phyloP scores from a whole-genome alignment of 208 protist genomes.

The Phytomonas sp. region DNA sequence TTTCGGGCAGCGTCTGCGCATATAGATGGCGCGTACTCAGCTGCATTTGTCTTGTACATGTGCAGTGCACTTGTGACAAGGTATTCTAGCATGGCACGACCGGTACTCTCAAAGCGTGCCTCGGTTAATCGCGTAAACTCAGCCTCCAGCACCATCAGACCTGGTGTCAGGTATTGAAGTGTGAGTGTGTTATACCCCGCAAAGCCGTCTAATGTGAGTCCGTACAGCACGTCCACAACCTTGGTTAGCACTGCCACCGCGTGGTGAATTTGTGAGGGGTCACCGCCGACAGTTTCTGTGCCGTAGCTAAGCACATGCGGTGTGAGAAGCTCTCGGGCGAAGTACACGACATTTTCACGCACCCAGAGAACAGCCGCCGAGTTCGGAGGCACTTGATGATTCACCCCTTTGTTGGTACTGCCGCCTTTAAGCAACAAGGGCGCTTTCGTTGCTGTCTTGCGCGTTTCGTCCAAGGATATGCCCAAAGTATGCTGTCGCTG shows the following conservation, averaged over 20 bases:
- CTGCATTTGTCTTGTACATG: slow-evolving; percentile 22
- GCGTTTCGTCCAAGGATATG: slow-evolving; percentile 18
- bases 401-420: background rate
- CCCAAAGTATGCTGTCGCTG: slow-evolving; percentile 60
- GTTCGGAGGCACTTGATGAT: slow-evolving; percentile 40
- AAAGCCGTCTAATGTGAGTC: slow-evolving; percentile 43
- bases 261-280: slow-evolving; percentile 67
- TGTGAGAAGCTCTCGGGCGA: slow-evolving; percentile 58
- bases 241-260: slow-evolving; percentile 55
- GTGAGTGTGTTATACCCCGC: slow-evolving; percentile 63
- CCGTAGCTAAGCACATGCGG: slow-evolving; percentile 70
- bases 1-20: slow-evolving; percentile 54
- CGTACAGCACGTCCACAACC: slow-evolving; percentile 43
- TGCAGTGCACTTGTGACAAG: slow-evolving; percentile 29
- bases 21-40: slow-evolving; percentile 23
- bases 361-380: slow-evolving; percentile 74
- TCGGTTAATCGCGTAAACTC: slow-evolving; percentile 56
- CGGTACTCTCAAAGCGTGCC: slow-evolving; percentile 35
- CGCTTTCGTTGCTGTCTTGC: background rate
- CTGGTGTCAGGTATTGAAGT: slow-evolving; percentile 58
- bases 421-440: background rate
- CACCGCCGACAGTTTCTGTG: slow-evolving; percentile 62
- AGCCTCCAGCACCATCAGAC: slow-evolving; percentile 53
- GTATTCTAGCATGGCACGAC: slow-evolving; percentile 59
- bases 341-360: slow-evolving; percentile 49